Conservation (phyloP, 306 rosid genomes). For the Spatholobus suberectus region DNA sequence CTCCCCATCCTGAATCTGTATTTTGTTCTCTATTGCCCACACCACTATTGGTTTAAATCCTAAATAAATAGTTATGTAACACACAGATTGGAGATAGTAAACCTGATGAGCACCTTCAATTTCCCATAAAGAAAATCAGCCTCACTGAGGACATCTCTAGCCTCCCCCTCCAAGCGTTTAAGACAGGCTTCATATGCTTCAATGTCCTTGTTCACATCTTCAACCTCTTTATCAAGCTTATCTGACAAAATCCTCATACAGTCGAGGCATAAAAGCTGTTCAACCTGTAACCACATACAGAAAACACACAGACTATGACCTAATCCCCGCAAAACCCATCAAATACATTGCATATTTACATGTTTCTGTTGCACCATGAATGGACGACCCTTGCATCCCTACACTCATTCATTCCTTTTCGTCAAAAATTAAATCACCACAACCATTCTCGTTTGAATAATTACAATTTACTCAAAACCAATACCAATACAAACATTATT, state of each 20-base stretch:
- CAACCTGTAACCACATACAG: constrained; percentile 66
- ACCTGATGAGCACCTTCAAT: constrained; percentile 66
- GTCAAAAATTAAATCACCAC: background rate
- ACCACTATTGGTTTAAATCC: constrained; percentile 1
- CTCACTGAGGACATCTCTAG: constrained; percentile 83
- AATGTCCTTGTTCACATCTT: constrained; percentile 90
- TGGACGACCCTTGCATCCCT: constrained; percentile 92
- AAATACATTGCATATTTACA: background rate
- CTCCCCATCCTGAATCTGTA: background rate
- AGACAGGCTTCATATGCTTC: constrained; percentile 92
- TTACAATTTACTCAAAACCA: background rate
- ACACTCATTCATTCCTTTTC: constrained; percentile 38
- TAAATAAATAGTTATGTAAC: constrained; percentile 21
- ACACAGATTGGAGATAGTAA: constrained; percentile 31
- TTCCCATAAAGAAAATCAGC: constrained; percentile 94
- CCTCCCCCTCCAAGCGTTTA: constrained; percentile 83
- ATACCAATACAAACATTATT: background rate
- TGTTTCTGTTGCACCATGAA: constrained; percentile 65
- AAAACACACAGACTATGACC: constrained; percentile 20
- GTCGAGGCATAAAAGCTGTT: constrained; percentile 95
- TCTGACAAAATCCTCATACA: constrained; percentile 95
- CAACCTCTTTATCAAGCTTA: constrained; percentile 93
- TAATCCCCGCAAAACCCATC: constrained; percentile 1
- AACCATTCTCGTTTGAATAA: too few species aligned
- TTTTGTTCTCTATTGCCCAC: background rate